Conservation (phyloP, 2,329 filamentous ascomycete species). For the Paraconiothyrium sp. region DNA sequence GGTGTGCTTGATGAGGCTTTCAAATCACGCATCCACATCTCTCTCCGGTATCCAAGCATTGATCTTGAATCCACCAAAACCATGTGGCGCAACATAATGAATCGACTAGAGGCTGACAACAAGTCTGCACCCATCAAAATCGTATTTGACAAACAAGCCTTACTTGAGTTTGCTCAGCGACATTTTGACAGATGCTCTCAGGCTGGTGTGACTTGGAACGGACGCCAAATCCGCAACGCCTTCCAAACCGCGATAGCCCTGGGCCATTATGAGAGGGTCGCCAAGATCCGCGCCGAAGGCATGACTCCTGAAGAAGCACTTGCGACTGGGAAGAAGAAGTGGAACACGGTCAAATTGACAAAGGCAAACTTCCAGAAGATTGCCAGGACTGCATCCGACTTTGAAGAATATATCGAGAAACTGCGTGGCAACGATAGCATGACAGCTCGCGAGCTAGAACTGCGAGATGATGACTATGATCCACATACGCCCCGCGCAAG, state of each 20-base stretch:
- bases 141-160: constrained; percentile 14
- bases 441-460: constrained; percentile 4
- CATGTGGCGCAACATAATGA: constrained; percentile 17
- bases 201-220: constrained; percentile 21
- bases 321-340: constrained; percentile 19
- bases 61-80: constrained; percentile 13
- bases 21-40: constrained; percentile 17
- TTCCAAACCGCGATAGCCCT: constrained; percentile 19
- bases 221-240: constrained; percentile 26
- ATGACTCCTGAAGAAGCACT: constrained; percentile 15
- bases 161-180: constrained; percentile 19
- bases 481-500: constrained; percentile 3
- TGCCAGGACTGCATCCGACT: constrained; percentile 19
- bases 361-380: constrained; percentile 20
- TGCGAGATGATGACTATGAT: constrained; percentile 15
- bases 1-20: constrained; percentile 47
- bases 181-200: constrained; percentile 6
- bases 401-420: constrained; percentile 21
- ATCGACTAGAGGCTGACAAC: constrained; percentile 17
- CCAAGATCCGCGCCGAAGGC: constrained; percentile 7
- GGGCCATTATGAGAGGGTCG: constrained; percentile 2
- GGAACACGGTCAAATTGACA: constrained; percentile 16
- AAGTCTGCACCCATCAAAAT: constrained; percentile 13
- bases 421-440: constrained; percentile 13
- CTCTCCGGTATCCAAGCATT: constrained; percentile 14